Evolutionary conservation across 805 yeast species (phyloP).

Genomic region (Teunomyces lycoperdinae): DNA sequence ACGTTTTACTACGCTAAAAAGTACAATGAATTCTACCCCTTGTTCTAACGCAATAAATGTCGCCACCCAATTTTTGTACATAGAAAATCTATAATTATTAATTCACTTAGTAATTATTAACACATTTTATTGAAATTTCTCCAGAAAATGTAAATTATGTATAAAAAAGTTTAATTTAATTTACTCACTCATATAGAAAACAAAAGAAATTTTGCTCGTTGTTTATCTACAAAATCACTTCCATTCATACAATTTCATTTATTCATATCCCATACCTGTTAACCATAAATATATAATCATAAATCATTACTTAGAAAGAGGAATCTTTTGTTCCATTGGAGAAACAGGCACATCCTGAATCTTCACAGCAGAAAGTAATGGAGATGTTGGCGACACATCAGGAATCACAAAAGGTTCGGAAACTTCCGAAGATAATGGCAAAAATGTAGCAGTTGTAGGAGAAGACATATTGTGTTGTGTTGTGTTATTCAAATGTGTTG

Average conservation of each 20-base stretch:
- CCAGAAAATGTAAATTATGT: too few relatives aligned
- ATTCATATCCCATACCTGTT: neutral
- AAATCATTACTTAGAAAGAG: conserved; percentile 2
- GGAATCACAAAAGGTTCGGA: conserved; percentile 66
- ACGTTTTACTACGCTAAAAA: conserved; percentile 70
- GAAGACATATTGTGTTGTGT: conserved; percentile 2
- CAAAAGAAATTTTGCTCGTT: neutral
- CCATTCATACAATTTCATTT: neutral
- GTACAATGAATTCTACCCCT: conserved; percentile 68
- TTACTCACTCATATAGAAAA: too few relatives aligned
- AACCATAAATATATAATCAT: neutral
- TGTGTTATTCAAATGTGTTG: too few relatives aligned
- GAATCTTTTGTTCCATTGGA: neutral
- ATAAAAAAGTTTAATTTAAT: too few relatives aligned
- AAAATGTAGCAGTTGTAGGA: conserved; percentile 31
- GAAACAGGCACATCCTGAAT: neutral
- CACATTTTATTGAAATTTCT: too few relatives aligned
- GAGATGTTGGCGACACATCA: conserved; percentile 56
- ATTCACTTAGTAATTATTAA: too few relatives aligned
- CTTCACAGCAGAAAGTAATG: conserved; percentile 8
- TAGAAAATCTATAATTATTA: neutral
- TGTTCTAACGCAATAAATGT: neutral
- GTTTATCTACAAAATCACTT: neutral
- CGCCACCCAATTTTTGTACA: neutral
- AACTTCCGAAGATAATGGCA: conserved; percentile 54